Percentiles rank a stretch among this genome's conserved stretches.
Evolutionary conservation across 208 protist genomes (phyloP).

Genomic region (Leishmania arabica): DNA sequence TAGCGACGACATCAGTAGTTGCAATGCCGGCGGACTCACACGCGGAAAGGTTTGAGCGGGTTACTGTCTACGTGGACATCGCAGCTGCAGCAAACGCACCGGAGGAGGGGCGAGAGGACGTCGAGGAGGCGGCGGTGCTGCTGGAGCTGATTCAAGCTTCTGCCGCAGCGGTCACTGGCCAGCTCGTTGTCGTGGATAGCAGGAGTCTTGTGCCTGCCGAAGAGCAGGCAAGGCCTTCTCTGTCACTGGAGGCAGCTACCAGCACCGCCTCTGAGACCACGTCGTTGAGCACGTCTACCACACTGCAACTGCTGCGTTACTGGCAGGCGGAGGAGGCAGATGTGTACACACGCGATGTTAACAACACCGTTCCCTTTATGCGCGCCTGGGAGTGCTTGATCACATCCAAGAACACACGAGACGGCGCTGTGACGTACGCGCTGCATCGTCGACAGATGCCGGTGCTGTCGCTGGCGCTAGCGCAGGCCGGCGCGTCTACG

Average conservation of each 20-base stretch:
- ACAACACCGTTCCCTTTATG: slow-evolving; percentile 46
- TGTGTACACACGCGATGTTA: slow-evolving; percentile 35
- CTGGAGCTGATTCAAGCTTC: not conserved
- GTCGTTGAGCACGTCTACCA: not conserved
- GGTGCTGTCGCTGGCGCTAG: slow-evolving; percentile 41
- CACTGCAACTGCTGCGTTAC: slow-evolving; percentile 35
- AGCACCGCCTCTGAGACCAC: not conserved
- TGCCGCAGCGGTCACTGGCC: slow-evolving; percentile 2
- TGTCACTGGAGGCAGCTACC: not conserved
- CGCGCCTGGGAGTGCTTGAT: slow-evolving; percentile 52
- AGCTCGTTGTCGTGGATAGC: slow-evolving; percentile 8
- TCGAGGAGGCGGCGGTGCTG: not conserved
- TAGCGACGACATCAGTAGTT: not conserved
- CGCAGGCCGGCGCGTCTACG: not conserved
- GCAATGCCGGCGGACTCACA: not conserved
- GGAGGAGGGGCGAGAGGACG: not conserved
- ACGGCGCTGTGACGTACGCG: slow-evolving; percentile 64
- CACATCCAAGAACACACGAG: slow-evolving; percentile 32
- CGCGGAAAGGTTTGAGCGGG: slow-evolving; percentile 22
- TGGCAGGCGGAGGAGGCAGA: slow-evolving; percentile 61
- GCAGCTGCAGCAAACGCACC: not conserved
- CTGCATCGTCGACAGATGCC: slow-evolving; percentile 70
- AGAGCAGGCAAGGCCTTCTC: not conserved
- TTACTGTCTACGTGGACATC: slow-evolving; percentile 30
- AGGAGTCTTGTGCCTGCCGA: not conserved